These are phyloP conservation scores for Dissophora globulifera DNA, from an alignment of 192 early-diverging fungal genomes.

Conservation along the genomic window DNA sequence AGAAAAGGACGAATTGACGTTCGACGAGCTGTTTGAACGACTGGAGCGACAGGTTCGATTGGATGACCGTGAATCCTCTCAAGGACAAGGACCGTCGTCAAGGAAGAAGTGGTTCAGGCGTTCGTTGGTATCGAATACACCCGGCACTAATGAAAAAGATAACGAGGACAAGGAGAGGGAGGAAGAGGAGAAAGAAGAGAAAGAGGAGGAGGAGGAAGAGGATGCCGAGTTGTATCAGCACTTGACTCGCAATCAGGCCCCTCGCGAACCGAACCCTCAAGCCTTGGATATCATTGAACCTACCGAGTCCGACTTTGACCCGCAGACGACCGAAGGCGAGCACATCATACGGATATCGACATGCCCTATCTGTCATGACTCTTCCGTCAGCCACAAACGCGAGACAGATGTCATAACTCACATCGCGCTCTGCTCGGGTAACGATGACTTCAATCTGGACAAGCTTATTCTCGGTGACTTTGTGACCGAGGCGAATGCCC, in stretches of 20 bases:
- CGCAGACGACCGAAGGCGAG: constrained; percentile 57
- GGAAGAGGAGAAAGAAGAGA: constrained; percentile 19
- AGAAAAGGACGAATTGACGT: constrained; percentile 66
- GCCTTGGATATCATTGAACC: constrained; percentile 37
- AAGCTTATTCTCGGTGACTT: constrained; percentile 80
- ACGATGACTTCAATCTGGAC: constrained; percentile 74
- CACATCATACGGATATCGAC: constrained; percentile 69
- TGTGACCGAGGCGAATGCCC: constrained; percentile 78
- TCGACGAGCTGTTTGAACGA: constrained; percentile 68
- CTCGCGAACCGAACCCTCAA: constrained; percentile 5
- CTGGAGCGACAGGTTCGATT: constrained; percentile 63
- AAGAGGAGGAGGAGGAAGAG: constrained; percentile 20
- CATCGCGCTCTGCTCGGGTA: constrained; percentile 76
- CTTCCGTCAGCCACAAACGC: constrained; percentile 56
- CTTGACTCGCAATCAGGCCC: constrained; percentile 9
- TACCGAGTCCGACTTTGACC: constrained; percentile 42
- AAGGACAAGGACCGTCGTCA: background rate
- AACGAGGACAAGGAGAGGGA: constrained; percentile 2
- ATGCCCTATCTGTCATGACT: constrained; percentile 78
- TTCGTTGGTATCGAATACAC: background rate
- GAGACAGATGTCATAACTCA: constrained; percentile 83
- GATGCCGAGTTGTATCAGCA: constrained; percentile 7
- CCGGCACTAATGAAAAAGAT: background rate
- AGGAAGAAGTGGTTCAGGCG: constrained; percentile 46
- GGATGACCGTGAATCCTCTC: constrained; percentile 16